Evolutionary conservation across 2,329 filamentous ascomycete genomes (phyloP).

Genomic region (Colletotrichum abscissum): DNA sequence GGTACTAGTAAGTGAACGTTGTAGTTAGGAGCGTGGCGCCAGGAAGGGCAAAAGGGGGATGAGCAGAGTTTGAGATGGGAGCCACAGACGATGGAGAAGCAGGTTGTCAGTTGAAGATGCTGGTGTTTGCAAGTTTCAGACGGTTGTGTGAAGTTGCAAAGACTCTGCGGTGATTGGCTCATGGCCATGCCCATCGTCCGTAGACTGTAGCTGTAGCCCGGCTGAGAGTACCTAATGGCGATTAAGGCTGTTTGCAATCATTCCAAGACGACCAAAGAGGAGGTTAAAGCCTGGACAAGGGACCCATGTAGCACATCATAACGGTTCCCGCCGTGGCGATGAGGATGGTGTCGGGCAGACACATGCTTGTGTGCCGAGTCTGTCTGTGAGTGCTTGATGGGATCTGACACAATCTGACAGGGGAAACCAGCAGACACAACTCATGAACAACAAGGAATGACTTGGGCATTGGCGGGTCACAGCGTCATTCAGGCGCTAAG

Average conservation of each 20-base stretch:
- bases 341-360: neutral
- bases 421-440: neutral
- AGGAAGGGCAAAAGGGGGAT: neutral
- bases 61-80: neutral
- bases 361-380: neutral
- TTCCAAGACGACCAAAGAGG: neutral
- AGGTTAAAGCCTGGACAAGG: neutral
- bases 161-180: constrained; percentile 7
- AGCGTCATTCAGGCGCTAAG: neutral
- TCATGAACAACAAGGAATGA: neutral
- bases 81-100: neutral
- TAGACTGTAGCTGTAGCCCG: neutral
- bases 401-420: constrained; percentile 25
- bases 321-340: neutral
- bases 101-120: neutral
- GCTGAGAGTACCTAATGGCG: neutral
- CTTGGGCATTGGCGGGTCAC: neutral
- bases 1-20: neutral
- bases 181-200: neutral
- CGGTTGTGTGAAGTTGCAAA: constrained; percentile 15
- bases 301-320: constrained; percentile 1
- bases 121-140: constrained; percentile 28
- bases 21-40: neutral
- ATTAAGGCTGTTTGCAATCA: constrained; percentile 10
- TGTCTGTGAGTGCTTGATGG: neutral